These are phyloP conservation scores for Penicillium cinerascens DNA, from an alignment of 495 filamentous ascomycete genomes.

Conservation along the genomic window DNA sequence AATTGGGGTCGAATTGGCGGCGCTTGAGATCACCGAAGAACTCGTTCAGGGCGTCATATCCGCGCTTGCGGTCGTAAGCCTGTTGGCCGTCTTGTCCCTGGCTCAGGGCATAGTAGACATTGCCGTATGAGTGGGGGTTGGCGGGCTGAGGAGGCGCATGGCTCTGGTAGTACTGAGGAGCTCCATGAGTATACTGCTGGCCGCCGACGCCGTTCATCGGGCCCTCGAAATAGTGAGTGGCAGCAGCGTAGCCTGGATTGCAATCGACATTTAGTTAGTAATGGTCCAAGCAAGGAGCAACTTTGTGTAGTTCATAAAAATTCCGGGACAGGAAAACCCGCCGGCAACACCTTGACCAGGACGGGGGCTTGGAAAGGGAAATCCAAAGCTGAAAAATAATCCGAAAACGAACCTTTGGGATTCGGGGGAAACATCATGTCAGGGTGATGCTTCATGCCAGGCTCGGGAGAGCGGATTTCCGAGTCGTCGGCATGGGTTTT, in stretches of 20 bases:
- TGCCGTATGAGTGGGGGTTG: constrained; percentile 58
- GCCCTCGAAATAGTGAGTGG: constrained; percentile 45
- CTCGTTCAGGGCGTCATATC: constrained; percentile 83
- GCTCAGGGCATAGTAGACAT: constrained; percentile 67
- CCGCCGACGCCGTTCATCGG: constrained; percentile 38
- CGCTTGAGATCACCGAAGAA: constrained; percentile 92
- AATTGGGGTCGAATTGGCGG: constrained; percentile 78
- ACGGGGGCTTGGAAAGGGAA: background rate
- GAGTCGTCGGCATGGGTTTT: constrained; percentile 99
- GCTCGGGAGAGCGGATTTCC: constrained; percentile 72
- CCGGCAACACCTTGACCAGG: background rate
- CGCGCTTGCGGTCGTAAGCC: constrained; percentile 69
- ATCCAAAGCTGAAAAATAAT: background rate
- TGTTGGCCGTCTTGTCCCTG: constrained; percentile 47
- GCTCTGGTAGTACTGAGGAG: constrained; percentile 57
- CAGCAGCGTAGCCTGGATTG: constrained; percentile 34
- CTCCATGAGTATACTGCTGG: constrained; percentile 44
- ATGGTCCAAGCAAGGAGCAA: background rate
- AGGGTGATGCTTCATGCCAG: constrained; percentile 45
- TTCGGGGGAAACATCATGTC: constrained; percentile 53
- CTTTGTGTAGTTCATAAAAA: too few species aligned
- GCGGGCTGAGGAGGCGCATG: constrained; percentile 48
- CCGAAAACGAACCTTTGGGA: constrained; percentile 28
- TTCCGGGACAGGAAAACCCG: background rate
- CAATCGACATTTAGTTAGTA: constrained; percentile 4